These are phyloP conservation scores for Oryza meyeriana DNA, from an alignment of 176 grass and related monocot species.

Conservation along the genomic window DNA sequence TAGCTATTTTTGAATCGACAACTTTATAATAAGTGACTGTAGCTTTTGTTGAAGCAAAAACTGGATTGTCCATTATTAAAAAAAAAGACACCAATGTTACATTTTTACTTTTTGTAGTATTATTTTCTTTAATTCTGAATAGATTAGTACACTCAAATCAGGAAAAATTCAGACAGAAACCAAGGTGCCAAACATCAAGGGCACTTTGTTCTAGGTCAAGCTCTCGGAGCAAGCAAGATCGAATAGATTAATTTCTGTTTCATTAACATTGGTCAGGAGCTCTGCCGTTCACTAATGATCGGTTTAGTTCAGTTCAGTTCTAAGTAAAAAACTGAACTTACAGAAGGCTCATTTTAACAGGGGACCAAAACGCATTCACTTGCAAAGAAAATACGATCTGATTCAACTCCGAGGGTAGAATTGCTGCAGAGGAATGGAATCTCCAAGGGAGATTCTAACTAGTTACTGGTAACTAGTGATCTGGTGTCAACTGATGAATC, in stretches of 20 bases:
- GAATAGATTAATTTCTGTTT: neutral
- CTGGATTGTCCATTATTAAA: no score
- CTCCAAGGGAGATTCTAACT: neutral
- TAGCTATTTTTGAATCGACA: no score
- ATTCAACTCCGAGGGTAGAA: neutral
- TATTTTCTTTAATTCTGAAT: neutral
- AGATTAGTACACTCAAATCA: neutral
- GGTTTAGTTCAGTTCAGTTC: neutral
- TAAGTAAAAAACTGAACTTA: neutral
- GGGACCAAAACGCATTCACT: neutral
- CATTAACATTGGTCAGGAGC: neutral
- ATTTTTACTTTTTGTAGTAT: no score
- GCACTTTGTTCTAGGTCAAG: neutral
- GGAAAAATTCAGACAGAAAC: neutral
- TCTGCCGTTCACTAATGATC: neutral
- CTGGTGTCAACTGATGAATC: constrained; percentile 6
- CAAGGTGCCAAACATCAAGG: neutral
- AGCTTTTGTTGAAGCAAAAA: no score
- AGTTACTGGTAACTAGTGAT: neutral
- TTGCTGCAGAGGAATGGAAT: neutral
- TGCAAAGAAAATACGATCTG: neutral
- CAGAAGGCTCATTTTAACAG: neutral
- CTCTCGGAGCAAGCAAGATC: neutral
- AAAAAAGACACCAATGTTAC: no score
- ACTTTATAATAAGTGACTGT: no score